Base-by-base conservation (phyloP, 75 land plant species). In the Selaginella moellendorffii region DNA sequence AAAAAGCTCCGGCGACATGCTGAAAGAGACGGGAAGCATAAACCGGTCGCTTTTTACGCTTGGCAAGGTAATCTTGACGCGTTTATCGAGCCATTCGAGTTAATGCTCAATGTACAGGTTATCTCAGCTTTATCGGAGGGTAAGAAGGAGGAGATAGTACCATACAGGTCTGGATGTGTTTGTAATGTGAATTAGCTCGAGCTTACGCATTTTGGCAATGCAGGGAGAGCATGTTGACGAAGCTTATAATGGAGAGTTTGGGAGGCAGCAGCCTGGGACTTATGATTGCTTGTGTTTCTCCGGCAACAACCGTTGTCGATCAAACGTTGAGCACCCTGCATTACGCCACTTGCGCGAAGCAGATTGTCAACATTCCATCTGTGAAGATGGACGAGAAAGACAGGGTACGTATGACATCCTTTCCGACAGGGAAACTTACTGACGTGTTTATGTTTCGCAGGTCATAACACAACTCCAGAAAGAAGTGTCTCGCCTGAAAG, bases 141-240 rank as follows among this genome's bases (percentile, higher is more conserved):
- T n/a, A 75, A 70, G 61, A 75, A 70, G 52, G 77, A 69, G 29
- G 77, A 75, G 58, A 54, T 75, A 29, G 77, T 75, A 29, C 77
- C 77, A 28, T 75, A 75, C 73, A 75, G 77, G 77, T 75, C 19
- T 52, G 10, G 5, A 36, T 36, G 46, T 54, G 53, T 28, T 62
- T 28, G 64, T 22, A 17, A 26, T 58, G 8, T 58, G 54, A n/a
- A 24, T 26, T 24, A 36, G 5, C 5, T 14, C 14, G 14, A 18
- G 12, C 20, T 54, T 53, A 54, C 24, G 27, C 22, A 18, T 2
- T 27, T 19, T 42, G 17, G 14, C 46, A 5, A 36, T 63, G 25
- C 72, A 75, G 77, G 31, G 77, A 75, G 53, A 75, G 77, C 54
- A 70, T 75, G 77, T 56, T 75, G 73, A 75, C 77, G 28, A 75